These are phyloP conservation scores for Inosperma sp. DNA, from an alignment of 768 basidiomycete species.

Conservation along the genomic window DNA sequence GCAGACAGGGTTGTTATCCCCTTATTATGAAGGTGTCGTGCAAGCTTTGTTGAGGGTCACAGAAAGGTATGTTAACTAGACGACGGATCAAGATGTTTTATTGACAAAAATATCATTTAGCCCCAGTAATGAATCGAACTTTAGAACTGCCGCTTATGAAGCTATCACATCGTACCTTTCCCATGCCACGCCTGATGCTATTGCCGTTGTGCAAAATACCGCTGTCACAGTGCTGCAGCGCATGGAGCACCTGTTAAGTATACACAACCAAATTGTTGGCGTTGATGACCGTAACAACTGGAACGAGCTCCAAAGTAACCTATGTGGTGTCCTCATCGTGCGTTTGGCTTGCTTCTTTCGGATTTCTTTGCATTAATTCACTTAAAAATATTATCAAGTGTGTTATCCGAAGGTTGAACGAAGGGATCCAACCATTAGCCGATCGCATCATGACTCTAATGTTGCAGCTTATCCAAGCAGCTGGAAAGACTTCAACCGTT, in stretches of 20 bases:
- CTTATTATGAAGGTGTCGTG: slow-evolving; percentile 86
- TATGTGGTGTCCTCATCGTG: slow-evolving; percentile 87
- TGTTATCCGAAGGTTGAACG: slow-evolving; percentile 78
- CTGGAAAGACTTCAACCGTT: slow-evolving; percentile 90
- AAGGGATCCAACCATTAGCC: slow-evolving; percentile 80
- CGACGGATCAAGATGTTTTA: background rate
- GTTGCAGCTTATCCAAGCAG: slow-evolving; percentile 77
- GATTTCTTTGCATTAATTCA: background rate
- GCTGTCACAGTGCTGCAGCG: slow-evolving; percentile 77
- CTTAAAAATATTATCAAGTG: slow-evolving; percentile 41
- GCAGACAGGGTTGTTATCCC: slow-evolving; percentile 65
- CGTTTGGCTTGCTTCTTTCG: slow-evolving; percentile 25
- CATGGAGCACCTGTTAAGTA: slow-evolving; percentile 80
- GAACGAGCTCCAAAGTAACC: slow-evolving; percentile 96
- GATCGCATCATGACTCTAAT: slow-evolving; percentile 94
- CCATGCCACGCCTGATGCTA: slow-evolving; percentile 73
- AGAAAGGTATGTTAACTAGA: slow-evolving; percentile 59
- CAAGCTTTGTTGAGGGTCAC: slow-evolving; percentile 80
- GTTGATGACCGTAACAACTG: slow-evolving; percentile 96
- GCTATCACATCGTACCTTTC: slow-evolving; percentile 86
- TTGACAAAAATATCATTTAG: slow-evolving; percentile 33
- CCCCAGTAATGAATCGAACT: slow-evolving; percentile 83
- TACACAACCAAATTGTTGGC: slow-evolving; percentile 95
- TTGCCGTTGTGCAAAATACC: slow-evolving; percentile 78
- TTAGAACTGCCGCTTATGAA: slow-evolving; percentile 93